A percentile compares a stretch with the other conserved stretches of the same genome.
These are phyloP conservation scores for Ogataea neopini DNA, from an alignment of 805 yeast species.

Conservation along the genomic window DNA sequence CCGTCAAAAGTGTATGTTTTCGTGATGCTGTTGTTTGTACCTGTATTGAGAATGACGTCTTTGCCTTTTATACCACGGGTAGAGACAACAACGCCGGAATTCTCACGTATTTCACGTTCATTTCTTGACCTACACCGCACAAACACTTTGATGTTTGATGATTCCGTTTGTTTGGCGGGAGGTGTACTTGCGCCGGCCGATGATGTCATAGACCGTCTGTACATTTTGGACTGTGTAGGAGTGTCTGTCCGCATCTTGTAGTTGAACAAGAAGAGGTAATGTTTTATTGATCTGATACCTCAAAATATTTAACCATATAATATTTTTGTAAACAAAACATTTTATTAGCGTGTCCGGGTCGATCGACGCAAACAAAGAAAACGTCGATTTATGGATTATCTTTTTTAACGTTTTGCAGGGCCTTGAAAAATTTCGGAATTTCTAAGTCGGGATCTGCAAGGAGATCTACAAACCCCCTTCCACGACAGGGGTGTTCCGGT, in stretches of 20 bases:
- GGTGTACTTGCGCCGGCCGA: conserved; percentile 30
- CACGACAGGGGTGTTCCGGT: neutral
- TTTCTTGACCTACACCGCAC: conserved; percentile 57
- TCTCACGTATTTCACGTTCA: conserved; percentile 44
- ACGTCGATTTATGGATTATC: neutral
- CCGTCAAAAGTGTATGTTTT: conserved; percentile 52
- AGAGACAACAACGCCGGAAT: conserved; percentile 49
- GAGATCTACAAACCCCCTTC: neutral
- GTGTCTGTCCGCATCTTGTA: too few species aligned
- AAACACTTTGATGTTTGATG: conserved; percentile 60
- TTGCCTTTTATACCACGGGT: conserved; percentile 34
- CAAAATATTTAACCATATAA: too few species aligned
- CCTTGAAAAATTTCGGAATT: neutral
- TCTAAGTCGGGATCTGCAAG: neutral
- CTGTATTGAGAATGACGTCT: conserved; percentile 28
- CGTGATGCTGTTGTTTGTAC: conserved; percentile 27
- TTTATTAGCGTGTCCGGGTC: neutral
- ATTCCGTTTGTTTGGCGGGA: conserved; percentile 83
- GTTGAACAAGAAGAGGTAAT: too few species aligned
- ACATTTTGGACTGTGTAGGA: too few species aligned
- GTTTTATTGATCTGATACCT: too few species aligned
- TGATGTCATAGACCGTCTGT: too few species aligned
- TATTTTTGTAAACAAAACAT: too few species aligned
- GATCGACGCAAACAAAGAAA: neutral
- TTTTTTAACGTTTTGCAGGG: neutral